Base-by-base conservation (phyloP, 352 stramenopile genomes). In the Aphanomyces stellatus region DNA sequence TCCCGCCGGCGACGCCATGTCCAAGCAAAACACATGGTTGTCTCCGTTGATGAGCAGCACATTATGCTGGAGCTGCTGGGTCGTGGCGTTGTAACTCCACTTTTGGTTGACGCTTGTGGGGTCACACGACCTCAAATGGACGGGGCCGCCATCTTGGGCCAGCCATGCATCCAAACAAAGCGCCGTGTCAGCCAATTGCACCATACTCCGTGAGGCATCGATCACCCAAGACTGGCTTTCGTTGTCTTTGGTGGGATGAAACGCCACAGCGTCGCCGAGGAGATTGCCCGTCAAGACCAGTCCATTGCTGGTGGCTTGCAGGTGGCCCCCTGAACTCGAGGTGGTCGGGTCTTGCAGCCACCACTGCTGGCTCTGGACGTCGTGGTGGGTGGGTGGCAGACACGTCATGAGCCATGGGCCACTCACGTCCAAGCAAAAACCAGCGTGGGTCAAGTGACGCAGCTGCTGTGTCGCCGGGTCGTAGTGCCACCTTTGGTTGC, bases 11-110 rank as follows among this genome's bases (percentile, higher is more conserved):
- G 17, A 31, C 10, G 86, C 75, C 67, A 63, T 72, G 68, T 89
- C 80, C 0, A 91, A 67, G 35, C 82, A 91, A 53, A 88, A 79
- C n/a, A n/a, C n/a, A n/a, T n/a, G n/a, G n/a, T n/a, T n/a, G n/a
- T n/a, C n/a, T n/a, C n/a, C n/a, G n/a, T n/a, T n/a, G 27, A 71
- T 72, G 25, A 65, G 53, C 69, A 85, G 72, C 15, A 53, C 76
- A 2, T 40, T 68, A 42, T 88, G 78, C 27, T 69, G 74, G 0
- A 90, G 65, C 60, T 76, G 69, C 0, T 72, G 71, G 0, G 82
- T 85, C 1, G 65, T 30, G 30, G 72, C 65, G 13, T 90, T 75
- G 51, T 75, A 86, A 31, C 46, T 74, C 79, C 79, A 90, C 57
- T 86, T 86, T 66, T 90, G 81, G 72, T 90, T 88, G 19, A 11